Percentiles rank a stretch among this genome's conserved stretches.
These are phyloP conservation scores for Fallopia convolvulus DNA, from an alignment of 148 eudicot genomes.

Conservation along the genomic window DNA sequence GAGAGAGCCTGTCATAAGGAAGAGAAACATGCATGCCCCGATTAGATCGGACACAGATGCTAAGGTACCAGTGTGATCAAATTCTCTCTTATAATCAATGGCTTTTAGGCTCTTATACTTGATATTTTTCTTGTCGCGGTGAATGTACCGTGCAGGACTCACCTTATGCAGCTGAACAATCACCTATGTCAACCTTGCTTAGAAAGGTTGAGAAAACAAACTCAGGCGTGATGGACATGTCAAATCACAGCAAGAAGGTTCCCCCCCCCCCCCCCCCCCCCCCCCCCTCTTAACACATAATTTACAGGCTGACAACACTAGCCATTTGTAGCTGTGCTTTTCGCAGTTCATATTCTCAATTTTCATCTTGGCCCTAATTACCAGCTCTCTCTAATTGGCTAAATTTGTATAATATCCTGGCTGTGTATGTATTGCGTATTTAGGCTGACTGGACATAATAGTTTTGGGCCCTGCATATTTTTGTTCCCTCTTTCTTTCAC, in stretches of 20 bases:
- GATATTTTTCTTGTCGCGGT: background rate
- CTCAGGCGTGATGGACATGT: slow-evolving; percentile 45
- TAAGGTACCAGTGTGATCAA: slow-evolving; percentile 19
- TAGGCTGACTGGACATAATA: too few species aligned
- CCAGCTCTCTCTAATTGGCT: background rate
- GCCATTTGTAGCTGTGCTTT: background rate
- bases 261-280: slow-evolving; percentile 7
- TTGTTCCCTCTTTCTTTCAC: slow-evolving; percentile 2
- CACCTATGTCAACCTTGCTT: slow-evolving; percentile 69
- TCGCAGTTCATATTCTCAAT: background rate
- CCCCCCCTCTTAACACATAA: background rate
- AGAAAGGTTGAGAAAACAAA: slow-evolving; percentile 66
- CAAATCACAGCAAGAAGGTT: slow-evolving; percentile 89
- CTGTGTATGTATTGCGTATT: too few species aligned
- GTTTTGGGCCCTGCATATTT: background rate
- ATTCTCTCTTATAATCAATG: background rate
- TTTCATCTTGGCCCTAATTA: slow-evolving; percentile 13
- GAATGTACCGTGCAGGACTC: slow-evolving; percentile 33
- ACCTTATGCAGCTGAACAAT: slow-evolving; percentile 37
- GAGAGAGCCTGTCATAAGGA: slow-evolving; percentile 34
- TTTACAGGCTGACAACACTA: background rate
- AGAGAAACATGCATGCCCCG: slow-evolving; percentile 30
- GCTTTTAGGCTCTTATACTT: background rate
- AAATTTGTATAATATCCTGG: too few species aligned
- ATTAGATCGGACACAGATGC: slow-evolving; percentile 25